Evolutionary conservation across 192 early-diverging fungal species (phyloP), one percentile per base, ranked within the genome.

Genomic region (Coemansia sp.): DNA sequence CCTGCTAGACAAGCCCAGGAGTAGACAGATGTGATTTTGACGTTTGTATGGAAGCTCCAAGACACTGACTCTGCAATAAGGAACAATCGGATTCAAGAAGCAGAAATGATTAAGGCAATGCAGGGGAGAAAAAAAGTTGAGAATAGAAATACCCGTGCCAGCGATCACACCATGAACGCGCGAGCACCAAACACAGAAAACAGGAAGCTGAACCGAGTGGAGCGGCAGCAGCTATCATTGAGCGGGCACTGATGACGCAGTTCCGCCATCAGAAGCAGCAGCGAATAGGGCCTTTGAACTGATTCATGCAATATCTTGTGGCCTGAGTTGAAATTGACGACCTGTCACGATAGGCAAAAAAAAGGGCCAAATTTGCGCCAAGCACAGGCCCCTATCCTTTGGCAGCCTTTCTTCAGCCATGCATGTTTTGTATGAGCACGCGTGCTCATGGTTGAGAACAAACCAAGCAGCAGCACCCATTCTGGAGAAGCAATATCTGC

Each of bases 361-460:
- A 44, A 30, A 30, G 6, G n/a, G 38, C 38, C 38, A 44, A 44
- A 16, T 16, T 51, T 50, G 49, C 27, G 31, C 26, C n/a, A 30
- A 61, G 59, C 59, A 49, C 49, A 49, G 59, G 12, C 59, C 59
- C 38, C 34, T 16, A 6, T 6, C 38, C 44, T 8, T 26, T 47
- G 30, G n/a, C 23, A 30, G 59, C 27, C 19, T 25, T 34, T 58
- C 38, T 23, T 22, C 22, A 58, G 32, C 5, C 32, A 34, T 44
- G 38, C 38, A 44, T 44, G 14, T 16, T 16, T 16, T 44, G 38
- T 44, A 44, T 16, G 14, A 44, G 38, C 38, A 44, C 12, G 1
- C 38, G 38, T 16, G 14, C 38, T 44, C 38, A 44, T 16, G 14
- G 38, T 16, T 14, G 14, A 44, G 7, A 44, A 44, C 38, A 44